Evolutionary conservation across 2,329 filamentous ascomycete species (phyloP), one percentile per base, ranked within the genome.

Genomic region (Pseudovirgaria hyperparasitica): DNA sequence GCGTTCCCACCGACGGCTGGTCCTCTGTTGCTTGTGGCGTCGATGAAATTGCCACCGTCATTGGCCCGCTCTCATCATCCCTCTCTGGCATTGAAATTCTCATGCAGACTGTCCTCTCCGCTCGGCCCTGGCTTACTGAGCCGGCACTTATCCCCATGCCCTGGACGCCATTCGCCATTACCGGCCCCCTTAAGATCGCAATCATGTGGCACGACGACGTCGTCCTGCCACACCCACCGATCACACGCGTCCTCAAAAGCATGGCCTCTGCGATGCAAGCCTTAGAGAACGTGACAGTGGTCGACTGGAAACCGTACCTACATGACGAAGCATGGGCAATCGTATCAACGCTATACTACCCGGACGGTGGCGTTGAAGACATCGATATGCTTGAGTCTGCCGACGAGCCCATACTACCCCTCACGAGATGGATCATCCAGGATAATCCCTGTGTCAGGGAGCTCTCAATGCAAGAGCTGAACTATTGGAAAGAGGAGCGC

Each of bases 121-220:
- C 57, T 3, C 41, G 63, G 33, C 72, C 73, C 0, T 76, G 72
- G 72, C 50, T 63, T 0, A 43, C 42, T 2, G 71, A 76, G 31
- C 62, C 71, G 0, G 63, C 63, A n/a, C 63, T 72, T 19, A 41
- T 73, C 2, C 70, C 71, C 0, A 62, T 76, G 14, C 65, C 69
- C 0, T 77, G 72, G 70, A 48, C 43, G 16, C 22, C 62, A 5
- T 36, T 39, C 25, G 22, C 28, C 6, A 16, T 46, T n/a, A 38
- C 42, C 6, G 34, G 15, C 8, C 39, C 24, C 28, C 46, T 79
- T 14, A 66, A 57, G 22, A 55, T 82, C 28, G 76, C 58, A 4
- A 65, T 81, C 17, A 58, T 80, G 49, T 72, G 67, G 64, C 57
- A 75, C 45, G 77, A 82, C 43, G 69, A 65, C 7, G 59, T 73